These are phyloP conservation scores for Ailanthus altissimus DNA, from an alignment of 345 rosid genomes.

Conservation along the genomic window DNA sequence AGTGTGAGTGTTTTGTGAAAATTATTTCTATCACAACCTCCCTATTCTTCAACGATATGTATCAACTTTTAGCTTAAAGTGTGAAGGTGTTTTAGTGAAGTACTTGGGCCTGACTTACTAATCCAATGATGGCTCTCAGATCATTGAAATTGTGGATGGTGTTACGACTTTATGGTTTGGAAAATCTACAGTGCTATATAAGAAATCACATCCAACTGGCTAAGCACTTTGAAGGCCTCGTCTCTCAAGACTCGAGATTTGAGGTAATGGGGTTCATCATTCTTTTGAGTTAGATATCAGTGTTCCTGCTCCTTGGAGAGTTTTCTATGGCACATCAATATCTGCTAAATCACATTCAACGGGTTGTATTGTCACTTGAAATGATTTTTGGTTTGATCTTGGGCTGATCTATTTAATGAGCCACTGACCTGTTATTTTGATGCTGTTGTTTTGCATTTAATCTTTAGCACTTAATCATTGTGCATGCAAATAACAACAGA, in stretches of 20 bases:
- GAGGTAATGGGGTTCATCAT: constrained; percentile 49
- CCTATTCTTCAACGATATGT: not conserved
- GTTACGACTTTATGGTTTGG: constrained; percentile 74
- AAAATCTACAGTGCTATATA: constrained; percentile 64
- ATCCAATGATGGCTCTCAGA: constrained; percentile 35
- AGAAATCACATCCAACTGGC: constrained; percentile 85
- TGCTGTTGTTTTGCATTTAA: not conserved
- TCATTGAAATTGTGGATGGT: constrained; percentile 98
- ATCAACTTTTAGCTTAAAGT: not conserved
- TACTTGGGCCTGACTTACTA: constrained; percentile 12
- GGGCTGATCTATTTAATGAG: too few relatives aligned
- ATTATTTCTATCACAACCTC: not conserved
- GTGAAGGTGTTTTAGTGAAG: not conserved
- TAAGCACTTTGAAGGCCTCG: constrained; percentile 57
- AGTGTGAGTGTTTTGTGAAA: not conserved
- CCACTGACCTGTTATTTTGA: too few relatives aligned
- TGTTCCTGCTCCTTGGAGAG: too few relatives aligned
- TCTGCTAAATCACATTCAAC: too few relatives aligned
- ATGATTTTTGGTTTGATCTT: not conserved
- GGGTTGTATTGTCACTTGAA: not conserved
- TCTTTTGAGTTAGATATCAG: not conserved
- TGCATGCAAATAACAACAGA: not conserved
- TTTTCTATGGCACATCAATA: too few relatives aligned
- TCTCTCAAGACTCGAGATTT: constrained; percentile 64
- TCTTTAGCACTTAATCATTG: not conserved